These are phyloP conservation scores for Eimeria maxima DNA, from an alignment of 169 alveolate genomes.

Conservation along the genomic window DNA sequence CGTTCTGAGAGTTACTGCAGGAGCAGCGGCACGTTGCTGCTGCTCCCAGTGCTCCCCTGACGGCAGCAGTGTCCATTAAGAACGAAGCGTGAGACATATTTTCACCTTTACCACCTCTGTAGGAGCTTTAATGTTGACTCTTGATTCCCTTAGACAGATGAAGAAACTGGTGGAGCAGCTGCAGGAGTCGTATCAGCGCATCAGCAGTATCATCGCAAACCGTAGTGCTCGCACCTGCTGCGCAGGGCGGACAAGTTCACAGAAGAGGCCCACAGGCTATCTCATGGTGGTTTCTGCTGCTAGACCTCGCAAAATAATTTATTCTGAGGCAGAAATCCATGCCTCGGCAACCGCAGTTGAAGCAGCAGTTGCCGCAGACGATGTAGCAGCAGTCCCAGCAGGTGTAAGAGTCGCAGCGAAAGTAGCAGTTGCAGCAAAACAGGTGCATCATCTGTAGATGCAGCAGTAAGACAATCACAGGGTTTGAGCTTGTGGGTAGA, in stretches of 20 bases:
- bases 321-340: not conserved
- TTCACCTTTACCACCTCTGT: not conserved
- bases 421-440: not conserved
- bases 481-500: not conserved
- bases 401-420: not conserved
- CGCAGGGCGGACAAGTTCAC: not conserved
- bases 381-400: not conserved
- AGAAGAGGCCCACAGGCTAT: not conserved
- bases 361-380: not conserved
- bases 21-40: not conserved
- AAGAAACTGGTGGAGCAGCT: not conserved
- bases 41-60: not conserved
- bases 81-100: not conserved
- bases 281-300: not conserved
- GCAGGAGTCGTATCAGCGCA: not conserved
- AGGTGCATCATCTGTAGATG: not conserved
- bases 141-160: not conserved
- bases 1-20: not conserved
- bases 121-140: not conserved
- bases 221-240: not conserved
- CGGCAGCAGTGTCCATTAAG: not conserved
- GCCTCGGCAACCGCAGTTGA: not conserved
- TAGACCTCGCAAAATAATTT: not conserved
- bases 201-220: not conserved
- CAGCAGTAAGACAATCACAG: not conserved